phyloP scores from a whole-genome alignment of 495 filamentous ascomycete species.

The Aspergillus steynii region DNA sequence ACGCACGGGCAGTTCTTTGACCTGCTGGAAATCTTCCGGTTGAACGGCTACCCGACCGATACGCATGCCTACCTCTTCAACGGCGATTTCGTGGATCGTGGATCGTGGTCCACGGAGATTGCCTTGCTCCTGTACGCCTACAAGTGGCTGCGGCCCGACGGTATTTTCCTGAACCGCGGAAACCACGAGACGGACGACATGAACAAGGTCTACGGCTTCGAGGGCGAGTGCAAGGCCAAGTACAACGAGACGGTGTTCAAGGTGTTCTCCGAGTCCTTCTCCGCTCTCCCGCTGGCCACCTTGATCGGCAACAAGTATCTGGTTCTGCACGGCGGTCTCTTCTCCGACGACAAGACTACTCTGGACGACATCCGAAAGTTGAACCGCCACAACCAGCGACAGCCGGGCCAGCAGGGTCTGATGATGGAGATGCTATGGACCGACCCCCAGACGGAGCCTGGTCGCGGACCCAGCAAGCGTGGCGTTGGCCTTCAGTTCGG shows the following conservation, averaged over 20 bases:
- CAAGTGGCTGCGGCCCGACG: slow-evolving; percentile 88
- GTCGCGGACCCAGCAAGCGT: slow-evolving; percentile 91
- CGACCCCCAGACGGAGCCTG: slow-evolving; percentile 82
- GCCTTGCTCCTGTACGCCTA: slow-evolving; percentile 91
- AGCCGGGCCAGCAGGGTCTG: slow-evolving; percentile 91
- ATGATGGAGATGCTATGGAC: slow-evolving; percentile 99
- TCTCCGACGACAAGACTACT: slow-evolving; percentile 93
- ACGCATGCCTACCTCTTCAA: slow-evolving; percentile 96
- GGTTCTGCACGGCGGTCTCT: slow-evolving; percentile 92
- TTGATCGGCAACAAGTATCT: slow-evolving; percentile 90
- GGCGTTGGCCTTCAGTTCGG: slow-evolving; percentile 97
- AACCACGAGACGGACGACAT: slow-evolving; percentile 99
- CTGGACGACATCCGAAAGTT: slow-evolving; percentile 93
- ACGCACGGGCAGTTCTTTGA: slow-evolving; percentile 99
- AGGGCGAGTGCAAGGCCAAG: slow-evolving; percentile 96
- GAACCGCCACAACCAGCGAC: slow-evolving; percentile 85
- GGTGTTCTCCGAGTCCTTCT: slow-evolving; percentile 98
- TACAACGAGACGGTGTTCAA: slow-evolving; percentile 97
- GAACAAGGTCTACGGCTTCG: slow-evolving; percentile 98
- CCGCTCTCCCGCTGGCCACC: slow-evolving; percentile 88
- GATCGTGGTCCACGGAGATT: slow-evolving; percentile 96
- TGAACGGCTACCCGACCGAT: slow-evolving; percentile 81
- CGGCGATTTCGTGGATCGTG: slow-evolving; percentile 97
- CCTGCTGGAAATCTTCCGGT: slow-evolving; percentile 90
- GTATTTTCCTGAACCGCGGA: slow-evolving; percentile 94